phyloP scores from a whole-genome alignment of 2,329 filamentous ascomycete genomes.

The Neofusicoccum sp. region DNA sequence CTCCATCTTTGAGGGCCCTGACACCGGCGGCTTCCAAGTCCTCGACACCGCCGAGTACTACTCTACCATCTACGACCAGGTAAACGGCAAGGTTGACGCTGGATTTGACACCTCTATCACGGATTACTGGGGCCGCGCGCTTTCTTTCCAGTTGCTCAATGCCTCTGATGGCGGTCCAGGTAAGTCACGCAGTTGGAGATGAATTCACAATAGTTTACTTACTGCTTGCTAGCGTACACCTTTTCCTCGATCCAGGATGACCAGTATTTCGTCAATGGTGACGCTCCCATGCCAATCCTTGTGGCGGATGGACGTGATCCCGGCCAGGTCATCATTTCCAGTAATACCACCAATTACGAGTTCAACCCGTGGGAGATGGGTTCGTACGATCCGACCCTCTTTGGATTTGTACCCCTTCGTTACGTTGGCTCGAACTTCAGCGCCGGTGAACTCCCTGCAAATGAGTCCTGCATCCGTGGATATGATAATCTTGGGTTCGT shows the following conservation, averaged over 20 bases:
- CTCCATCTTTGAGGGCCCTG: conserved; percentile 60
- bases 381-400: conserved; percentile 70
- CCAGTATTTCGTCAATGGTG: conserved; percentile 60
- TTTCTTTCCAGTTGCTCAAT: conserved; percentile 84
- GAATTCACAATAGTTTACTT: conserved; percentile 25
- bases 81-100: conserved; percentile 61
- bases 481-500: conserved; percentile 81
- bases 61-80: conserved; percentile 55
- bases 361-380: conserved; percentile 81
- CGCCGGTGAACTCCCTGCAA: conserved; percentile 55
- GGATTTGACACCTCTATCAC: conserved; percentile 70
- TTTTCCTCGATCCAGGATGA: conserved; percentile 74
- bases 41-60: conserved; percentile 63
- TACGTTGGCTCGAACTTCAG: conserved; percentile 74
- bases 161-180: conserved; percentile 67
- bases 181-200: background rate
- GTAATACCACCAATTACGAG: conserved; percentile 75
- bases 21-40: conserved; percentile 50
- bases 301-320: conserved; percentile 67
- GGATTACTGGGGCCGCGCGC: conserved; percentile 81
- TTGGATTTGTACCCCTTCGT: conserved; percentile 67
- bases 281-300: conserved; percentile 70
- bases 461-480: conserved; percentile 67
- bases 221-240: conserved; percentile 56
- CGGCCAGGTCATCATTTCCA: conserved; percentile 58